Evolutionary conservation across 805 yeast species (phyloP), one percentile per base, ranked within the genome.

Genomic region (Saccharomycopsis capsularis): DNA sequence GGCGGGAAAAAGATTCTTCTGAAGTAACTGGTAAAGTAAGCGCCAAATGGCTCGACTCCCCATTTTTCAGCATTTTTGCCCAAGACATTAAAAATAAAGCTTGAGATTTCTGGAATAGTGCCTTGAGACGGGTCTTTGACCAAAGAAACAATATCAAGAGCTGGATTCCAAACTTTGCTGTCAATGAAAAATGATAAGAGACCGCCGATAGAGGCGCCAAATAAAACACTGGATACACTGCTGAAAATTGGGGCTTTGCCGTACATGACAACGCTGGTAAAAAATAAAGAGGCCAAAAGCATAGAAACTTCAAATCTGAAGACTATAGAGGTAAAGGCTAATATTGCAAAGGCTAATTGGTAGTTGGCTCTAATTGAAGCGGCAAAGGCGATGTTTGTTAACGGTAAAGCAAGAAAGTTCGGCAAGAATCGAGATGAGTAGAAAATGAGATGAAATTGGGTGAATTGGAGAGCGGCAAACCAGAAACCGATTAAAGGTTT

Each of bases 111-210:
- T 0, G 98, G 97, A 29, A 85, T 63, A n/a, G 76, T 64, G 48
- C 59, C 59, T 63, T 55, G 3, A 3, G 50, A 27, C 32, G 73
- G 66, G 21, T 41, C 41, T 30, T 41, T 44, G 32, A 48, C 5
- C 16, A 44, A n/a, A 19, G 38, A 57, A 56, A 79, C 76, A 18
- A 42, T n/a, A 42, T 69, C 70, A 2, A 73, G 73, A 0, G 96
- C 96, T 96, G 97, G 91, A 15, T 78, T 70, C 97, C 97, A 91
- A 63, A 88, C 86, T 59, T 75, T 78, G 1, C 91, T 76, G 62
- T 91, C 98, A 3, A 85, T 68, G 2, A 57, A 40, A 2, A 70
- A 59, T 16, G 86, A 72, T 11, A 74, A 46, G 0, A 67, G 53
- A 1, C 72, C 59, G 1, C 93, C 95, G 16, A 68, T 27, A 0